phyloP scores from a whole-genome alignment of 805 yeast species.

The Saccharomyces jurei region DNA sequence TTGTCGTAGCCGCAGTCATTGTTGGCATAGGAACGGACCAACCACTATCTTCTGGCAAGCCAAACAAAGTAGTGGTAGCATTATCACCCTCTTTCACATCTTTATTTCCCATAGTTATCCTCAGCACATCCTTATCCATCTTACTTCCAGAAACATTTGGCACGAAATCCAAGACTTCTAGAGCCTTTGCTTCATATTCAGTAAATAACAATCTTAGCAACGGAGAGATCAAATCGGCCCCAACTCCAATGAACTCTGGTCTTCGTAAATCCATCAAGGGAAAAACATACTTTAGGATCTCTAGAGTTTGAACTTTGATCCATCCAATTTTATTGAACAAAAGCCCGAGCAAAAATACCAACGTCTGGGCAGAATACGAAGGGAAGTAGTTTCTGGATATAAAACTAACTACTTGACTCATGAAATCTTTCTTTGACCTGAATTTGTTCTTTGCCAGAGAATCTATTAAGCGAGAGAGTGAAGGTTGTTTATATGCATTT shows the following conservation, averaged over 20 bases:
- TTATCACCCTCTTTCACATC: slow-evolving; percentile 75
- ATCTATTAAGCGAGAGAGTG: slow-evolving; percentile 61
- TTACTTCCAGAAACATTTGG: slow-evolving; percentile 81
- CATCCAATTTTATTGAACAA: slow-evolving; percentile 68
- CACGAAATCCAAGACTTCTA: slow-evolving; percentile 83
- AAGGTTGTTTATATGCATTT: slow-evolving; percentile 43
- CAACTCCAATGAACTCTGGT: slow-evolving; percentile 78
- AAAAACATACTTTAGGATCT: slow-evolving; percentile 60
- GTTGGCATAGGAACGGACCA: slow-evolving; percentile 98
- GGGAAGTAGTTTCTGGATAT: slow-evolving; percentile 67
- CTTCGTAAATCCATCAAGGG: slow-evolving; percentile 69
- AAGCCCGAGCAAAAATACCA: slow-evolving; percentile 70
- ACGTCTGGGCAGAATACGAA: slow-evolving; percentile 59
- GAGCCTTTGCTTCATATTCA: slow-evolving; percentile 79
- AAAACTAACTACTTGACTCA: slow-evolving; percentile 68
- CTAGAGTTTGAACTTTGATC: slow-evolving; percentile 77
- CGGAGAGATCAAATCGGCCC: slow-evolving; percentile 93
- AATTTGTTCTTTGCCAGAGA: slow-evolving; percentile 74
- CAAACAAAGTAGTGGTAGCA: slow-evolving; percentile 81
- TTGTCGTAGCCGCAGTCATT: slow-evolving; percentile 75
- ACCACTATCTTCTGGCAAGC: slow-evolving; percentile 84
- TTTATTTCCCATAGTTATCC: slow-evolving; percentile 84
- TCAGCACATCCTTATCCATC: slow-evolving; percentile 80
- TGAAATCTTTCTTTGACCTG: slow-evolving; percentile 83
- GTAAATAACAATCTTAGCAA: slow-evolving; percentile 70